phyloP scores from a whole-genome alignment of 257 asterid genomes.

The Solanum habrochaites region DNA sequence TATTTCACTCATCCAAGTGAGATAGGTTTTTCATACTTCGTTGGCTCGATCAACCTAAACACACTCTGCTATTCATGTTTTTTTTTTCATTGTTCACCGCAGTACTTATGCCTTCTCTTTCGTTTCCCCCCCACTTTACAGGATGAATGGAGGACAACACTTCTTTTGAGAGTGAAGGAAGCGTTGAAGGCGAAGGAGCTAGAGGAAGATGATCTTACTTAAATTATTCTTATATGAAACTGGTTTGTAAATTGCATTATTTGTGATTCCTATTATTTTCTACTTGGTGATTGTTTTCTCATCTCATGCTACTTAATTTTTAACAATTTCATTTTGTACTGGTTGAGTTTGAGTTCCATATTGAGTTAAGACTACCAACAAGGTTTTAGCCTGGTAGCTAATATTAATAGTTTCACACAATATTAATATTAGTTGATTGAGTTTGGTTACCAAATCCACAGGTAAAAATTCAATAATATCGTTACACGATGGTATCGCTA shows the following conservation, averaged over 20 bases:
- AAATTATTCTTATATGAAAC: slow-evolving; percentile 2
- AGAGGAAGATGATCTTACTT: slow-evolving; percentile 93
- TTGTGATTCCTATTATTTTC: not conserved
- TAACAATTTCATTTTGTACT: not conserved
- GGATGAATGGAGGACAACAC: slow-evolving; percentile 94
- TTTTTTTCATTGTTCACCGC: not conserved
- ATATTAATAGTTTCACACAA: not conserved
- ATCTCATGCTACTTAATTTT: not conserved
- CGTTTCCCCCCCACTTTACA: slow-evolving; percentile 19
- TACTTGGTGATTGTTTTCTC: not conserved
- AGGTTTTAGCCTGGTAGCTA: not conserved
- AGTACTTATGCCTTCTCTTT: not conserved
- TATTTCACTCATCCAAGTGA: not conserved
- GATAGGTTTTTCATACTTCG: not conserved
- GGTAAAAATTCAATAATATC: not conserved
- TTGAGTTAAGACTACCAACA: not conserved
- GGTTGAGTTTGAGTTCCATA: not conserved
- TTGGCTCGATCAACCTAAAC: not conserved
- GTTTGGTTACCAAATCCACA: not conserved
- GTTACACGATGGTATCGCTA: not conserved
- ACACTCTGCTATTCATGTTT: not conserved
- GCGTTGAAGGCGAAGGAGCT: slow-evolving; percentile 84
- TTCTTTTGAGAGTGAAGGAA: slow-evolving; percentile 90
- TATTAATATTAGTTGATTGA: not conserved
- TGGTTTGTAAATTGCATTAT: not conserved